Evolutionary conservation across 495 filamentous ascomycete species (phyloP), one percentile per base, ranked within the genome.

Genomic region (Penicillium samsonianum): DNA sequence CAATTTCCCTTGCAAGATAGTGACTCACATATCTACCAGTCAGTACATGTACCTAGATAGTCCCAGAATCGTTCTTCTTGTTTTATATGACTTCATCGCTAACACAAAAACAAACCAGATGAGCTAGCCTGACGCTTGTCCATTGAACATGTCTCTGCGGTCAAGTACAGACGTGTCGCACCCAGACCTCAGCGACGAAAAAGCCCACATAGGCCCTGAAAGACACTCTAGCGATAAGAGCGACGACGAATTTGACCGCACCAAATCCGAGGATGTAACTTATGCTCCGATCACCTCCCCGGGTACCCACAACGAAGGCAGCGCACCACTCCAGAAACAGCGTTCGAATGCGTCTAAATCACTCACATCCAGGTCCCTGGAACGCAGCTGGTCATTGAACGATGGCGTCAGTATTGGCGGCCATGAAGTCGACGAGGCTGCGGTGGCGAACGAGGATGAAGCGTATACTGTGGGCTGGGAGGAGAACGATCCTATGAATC

Each of bases 401-500:
- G 86, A 85, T 60, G 86, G 86, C 11, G 77, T 76, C 48, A 84
- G 83, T 38, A 66, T 73, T 7, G 70, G 72, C 14, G 71, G 75
- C 41, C 59, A 70, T 14, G 65, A 70, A 14, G 65, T 62, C 7
- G 66, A 59, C 16, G 62, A 64, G 33, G 59, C 61, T 14, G 55
- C 61, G 41, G 62, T 59, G 41, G 38, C 59, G 42, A 42, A 55
- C 16, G 59, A 53, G 0, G 62, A 62, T 41, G 58, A 56, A 46
- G 76, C 69, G 1, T 90, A 82, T 57, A 80, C 84, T 57, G 91
- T 95, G 33, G 66, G 68, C 6, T 96, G 89, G 86, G 84, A 87
- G 51, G 88, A 90, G 30, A 70, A 78, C 40, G 93, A 97, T 70
- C 85, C 89, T 0, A 56, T 80, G 71, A 87, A 86, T 62, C 93